These are phyloP conservation scores for Chaetomium strumarium DNA, from an alignment of 2,329 filamentous ascomycete genomes.

Conservation along the genomic window DNA sequence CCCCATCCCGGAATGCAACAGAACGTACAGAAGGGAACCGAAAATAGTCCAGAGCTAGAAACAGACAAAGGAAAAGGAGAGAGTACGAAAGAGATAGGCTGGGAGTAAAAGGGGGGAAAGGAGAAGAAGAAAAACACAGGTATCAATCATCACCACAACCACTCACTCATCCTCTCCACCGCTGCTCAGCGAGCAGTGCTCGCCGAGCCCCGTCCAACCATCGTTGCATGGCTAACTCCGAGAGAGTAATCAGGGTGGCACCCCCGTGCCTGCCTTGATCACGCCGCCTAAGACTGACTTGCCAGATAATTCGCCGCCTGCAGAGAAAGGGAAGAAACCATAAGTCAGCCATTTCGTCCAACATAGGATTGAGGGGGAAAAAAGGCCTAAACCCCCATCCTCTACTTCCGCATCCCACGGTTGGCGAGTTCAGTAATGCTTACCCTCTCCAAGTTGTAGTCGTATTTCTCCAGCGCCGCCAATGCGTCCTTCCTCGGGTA, in stretches of 20 bases:
- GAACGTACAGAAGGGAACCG: too few species aligned
- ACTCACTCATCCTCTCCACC: too few species aligned
- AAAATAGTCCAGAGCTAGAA: background rate
- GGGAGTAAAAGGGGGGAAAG: background rate
- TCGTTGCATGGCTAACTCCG: too few species aligned
- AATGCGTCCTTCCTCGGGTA: slow-evolving; percentile 70
- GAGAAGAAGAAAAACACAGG: slow-evolving; percentile 9
- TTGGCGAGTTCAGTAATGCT: slow-evolving; percentile 29
- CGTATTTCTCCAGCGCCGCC: slow-evolving; percentile 81
- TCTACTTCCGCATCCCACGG: background rate
- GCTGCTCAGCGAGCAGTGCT: too few species aligned
- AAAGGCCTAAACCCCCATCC: background rate
- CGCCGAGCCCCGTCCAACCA: too few species aligned
- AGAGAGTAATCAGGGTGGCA: too few species aligned
- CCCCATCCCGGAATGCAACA: too few species aligned
- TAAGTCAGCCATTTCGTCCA: slow-evolving; percentile 10
- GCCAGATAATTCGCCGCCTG: slow-evolving; percentile 53
- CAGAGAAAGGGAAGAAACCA: slow-evolving; percentile 9
- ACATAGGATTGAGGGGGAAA: slow-evolving; percentile 1
- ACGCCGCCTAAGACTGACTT: slow-evolving; percentile 43
- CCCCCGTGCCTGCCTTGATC: background rate
- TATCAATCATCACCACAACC: slow-evolving; percentile 18
- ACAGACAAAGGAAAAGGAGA: background rate
- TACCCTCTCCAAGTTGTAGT: slow-evolving; percentile 95
- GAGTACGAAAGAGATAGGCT: background rate